Base-by-base conservation (phyloP, 805 yeast genomes). In the Lachancea waltii region DNA sequence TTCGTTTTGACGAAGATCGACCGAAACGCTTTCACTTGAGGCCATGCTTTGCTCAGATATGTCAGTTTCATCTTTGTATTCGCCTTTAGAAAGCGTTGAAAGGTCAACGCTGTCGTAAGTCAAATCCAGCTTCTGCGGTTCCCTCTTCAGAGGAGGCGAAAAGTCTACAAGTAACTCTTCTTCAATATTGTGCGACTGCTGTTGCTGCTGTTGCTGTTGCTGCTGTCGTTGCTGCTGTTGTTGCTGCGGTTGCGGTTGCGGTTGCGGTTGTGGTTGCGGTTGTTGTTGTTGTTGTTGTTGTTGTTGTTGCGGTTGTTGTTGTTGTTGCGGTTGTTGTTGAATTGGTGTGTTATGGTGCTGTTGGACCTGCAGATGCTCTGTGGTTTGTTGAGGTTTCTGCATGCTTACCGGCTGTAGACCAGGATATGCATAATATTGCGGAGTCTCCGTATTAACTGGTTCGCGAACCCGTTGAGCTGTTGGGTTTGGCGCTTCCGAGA, bases 21-120 rank as follows among this genome's bases (percentile, higher is more conserved):
- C 32, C 23, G 53, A 52, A 24, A 54, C 51, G 33, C 60, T 54
- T 36, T 56, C 60, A 18, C 53, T 54, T 3, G 62, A 54, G 3
- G 53, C 51, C 21, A 41, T 41, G 23, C 44, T 39, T 29, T 38
- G 42, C 33, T 42, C 36, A 18, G 45, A 37, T 6, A 42, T 27
- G 14, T 33, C 38, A 15, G 40, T 27, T 15, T 35, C 41, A n/a
- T 30, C 19, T 22, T 42, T 42, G 16, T 32, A 38, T 9, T 28
- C 36, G 11, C 29, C 37, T 23, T 39, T 40, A 10, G 38, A 23
- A n/a, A 39, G 38, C 21, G 39, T 35, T 13, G 47, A 38, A 3
- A 40, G 30, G 29, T 40, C 42, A 16, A 40, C 34, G n/a, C 28
- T 36, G 24, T 43, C 49, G 11, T 25, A 38, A 4, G 42, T 36